Evolutionary conservation across 768 basidiomycete genomes (phyloP).

Genomic region (Gelatoporia subvermispora): DNA sequence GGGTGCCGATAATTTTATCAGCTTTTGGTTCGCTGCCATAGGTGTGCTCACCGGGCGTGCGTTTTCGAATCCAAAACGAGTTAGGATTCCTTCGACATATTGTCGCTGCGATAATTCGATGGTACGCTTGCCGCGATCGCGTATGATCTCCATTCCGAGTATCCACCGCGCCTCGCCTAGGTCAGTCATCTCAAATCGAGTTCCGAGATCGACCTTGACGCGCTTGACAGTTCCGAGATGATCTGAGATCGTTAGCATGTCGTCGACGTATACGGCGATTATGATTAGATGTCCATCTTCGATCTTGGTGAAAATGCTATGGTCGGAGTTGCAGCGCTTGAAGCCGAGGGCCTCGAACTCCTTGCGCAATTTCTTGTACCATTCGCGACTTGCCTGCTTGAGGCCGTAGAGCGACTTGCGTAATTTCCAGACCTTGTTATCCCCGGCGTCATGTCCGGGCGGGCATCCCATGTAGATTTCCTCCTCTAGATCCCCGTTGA

Average conservation of each 20-base stretch:
- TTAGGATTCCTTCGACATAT: slow-evolving; percentile 12
- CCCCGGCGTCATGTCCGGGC: slow-evolving; percentile 23
- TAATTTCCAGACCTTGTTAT: slow-evolving; percentile 5
- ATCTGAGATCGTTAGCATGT: too few species aligned
- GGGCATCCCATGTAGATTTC: slow-evolving; percentile 42
- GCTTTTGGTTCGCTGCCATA: slow-evolving; percentile 1
- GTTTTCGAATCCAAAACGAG: slow-evolving; percentile 7
- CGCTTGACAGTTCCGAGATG: too few species aligned
- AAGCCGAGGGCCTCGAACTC: not conserved
- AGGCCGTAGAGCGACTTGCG: slow-evolving; percentile 8
- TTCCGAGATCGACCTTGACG: too few species aligned
- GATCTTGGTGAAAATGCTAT: slow-evolving; percentile 10
- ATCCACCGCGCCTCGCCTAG: too few species aligned
- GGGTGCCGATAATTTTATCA: too few species aligned
- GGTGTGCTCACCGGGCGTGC: slow-evolving; percentile 3
- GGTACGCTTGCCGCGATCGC: too few species aligned
- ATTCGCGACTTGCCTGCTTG: slow-evolving; percentile 4
- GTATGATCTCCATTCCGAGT: too few species aligned
- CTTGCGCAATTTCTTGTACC: slow-evolving; percentile 6
- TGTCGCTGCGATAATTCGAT: slow-evolving; percentile 8
- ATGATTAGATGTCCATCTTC: not conserved
- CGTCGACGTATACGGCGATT: slow-evolving; percentile 2
- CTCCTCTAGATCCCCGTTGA: slow-evolving; percentile 33
- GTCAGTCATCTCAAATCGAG: too few species aligned
- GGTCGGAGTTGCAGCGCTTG: slow-evolving; percentile 6